Evolutionary conservation across 805 yeast species (phyloP).

Genomic region (Candida loeiensis): DNA sequence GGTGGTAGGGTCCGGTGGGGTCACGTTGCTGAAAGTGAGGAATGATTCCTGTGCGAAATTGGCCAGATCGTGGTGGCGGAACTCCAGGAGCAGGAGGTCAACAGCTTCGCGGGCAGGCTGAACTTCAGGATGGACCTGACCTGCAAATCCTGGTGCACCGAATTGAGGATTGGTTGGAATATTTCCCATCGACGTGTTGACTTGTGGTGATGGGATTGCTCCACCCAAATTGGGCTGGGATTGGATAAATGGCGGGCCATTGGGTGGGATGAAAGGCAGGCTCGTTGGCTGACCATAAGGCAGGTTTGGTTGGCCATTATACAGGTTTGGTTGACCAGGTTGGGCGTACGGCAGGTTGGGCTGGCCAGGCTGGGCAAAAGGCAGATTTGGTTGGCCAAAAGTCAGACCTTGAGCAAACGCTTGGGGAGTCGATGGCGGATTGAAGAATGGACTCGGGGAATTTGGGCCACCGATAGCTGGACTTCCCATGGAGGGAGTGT

Average conservation of each 20-base stretch:
- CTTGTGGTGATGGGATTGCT: too few relatives aligned
- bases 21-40: constrained; percentile 69
- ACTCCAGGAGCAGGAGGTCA: constrained; percentile 12
- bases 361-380: too few relatives aligned
- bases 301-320: too few relatives aligned
- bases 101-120: not conserved
- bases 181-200: too few relatives aligned
- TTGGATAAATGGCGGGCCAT: too few relatives aligned
- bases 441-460: not conserved
- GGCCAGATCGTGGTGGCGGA: constrained; percentile 17
- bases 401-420: not conserved
- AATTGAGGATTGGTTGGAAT: not conserved
- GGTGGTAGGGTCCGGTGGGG: constrained; percentile 81
- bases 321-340: too few relatives aligned
- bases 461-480: constrained; percentile 1
- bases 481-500: not conserved
- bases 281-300: too few relatives aligned
- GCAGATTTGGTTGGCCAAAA: not conserved
- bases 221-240: too few relatives aligned
- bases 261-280: too few relatives aligned
- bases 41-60: constrained; percentile 36
- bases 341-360: too few relatives aligned
- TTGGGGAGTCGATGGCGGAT: too few relatives aligned
- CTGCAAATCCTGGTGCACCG: not conserved
- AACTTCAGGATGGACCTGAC: not conserved